Percentiles rank a stretch among this genome's conserved stretches.
Evolutionary conservation across 768 basidiomycete species (phyloP).

Genomic region (Lactifluus volemus): DNA sequence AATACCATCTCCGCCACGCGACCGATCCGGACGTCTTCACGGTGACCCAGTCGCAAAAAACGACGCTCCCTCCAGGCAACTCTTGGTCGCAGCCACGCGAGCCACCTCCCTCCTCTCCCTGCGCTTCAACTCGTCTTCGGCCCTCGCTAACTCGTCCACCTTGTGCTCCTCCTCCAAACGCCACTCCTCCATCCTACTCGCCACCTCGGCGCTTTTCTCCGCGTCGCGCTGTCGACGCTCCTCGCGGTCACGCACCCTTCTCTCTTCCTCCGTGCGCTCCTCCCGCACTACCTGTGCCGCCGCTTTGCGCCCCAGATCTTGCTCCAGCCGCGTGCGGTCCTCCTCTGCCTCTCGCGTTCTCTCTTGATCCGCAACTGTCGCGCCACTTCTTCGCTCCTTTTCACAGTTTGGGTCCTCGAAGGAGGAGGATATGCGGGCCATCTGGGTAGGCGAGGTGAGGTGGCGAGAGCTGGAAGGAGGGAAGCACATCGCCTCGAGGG

Average conservation of each 20-base stretch:
- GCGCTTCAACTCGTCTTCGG: constrained; percentile 11
- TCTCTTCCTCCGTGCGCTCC: constrained; percentile 8
- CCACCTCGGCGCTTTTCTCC: constrained; percentile 4
- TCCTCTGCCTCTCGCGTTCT: constrained; percentile 8
- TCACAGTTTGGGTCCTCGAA: not conserved
- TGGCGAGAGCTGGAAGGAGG: not conserved
- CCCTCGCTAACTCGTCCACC: not conserved
- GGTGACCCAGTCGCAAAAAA: constrained; percentile 17
- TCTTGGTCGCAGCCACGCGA: constrained; percentile 6
- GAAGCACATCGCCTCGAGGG: constrained; percentile 7
- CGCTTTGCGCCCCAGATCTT: constrained; percentile 3
- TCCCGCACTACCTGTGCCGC: not conserved
- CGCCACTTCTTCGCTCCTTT: constrained; percentile 7
- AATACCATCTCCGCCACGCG: constrained; percentile 17
- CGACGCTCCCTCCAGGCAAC: not conserved
- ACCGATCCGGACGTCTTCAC: constrained; percentile 10
- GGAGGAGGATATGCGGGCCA: not conserved
- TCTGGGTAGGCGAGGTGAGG: not conserved
- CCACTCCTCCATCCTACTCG: constrained; percentile 7
- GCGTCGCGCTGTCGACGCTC: constrained; percentile 8
- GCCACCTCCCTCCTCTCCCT: constrained; percentile 1
- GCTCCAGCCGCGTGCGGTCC: constrained; percentile 7
- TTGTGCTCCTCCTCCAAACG: constrained; percentile 1
- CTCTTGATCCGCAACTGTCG: constrained; percentile 14
- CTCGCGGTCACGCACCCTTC: constrained; percentile 3